phyloP scores from a whole-genome alignment of 495 filamentous ascomycete genomes.

The Tuber calosporum region DNA sequence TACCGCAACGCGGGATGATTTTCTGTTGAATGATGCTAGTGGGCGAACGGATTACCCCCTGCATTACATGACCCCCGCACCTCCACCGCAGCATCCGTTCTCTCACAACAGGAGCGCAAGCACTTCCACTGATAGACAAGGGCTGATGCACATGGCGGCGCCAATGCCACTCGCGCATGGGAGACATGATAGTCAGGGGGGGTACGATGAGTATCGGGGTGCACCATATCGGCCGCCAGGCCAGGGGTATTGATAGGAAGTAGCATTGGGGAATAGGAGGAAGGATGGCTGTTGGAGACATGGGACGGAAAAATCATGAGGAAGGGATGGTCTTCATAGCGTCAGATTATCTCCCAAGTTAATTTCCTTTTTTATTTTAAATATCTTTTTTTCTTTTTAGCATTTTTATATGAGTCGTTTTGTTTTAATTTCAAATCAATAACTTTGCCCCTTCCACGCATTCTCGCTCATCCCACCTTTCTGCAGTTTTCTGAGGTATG shows the following conservation, averaged over 20 bases:
- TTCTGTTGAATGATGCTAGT: constrained; percentile 29
- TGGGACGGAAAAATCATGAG: constrained; percentile 27
- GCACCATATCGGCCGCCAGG: neutral
- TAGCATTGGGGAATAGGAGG: constrained; percentile 10
- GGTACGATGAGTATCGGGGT: constrained; percentile 16
- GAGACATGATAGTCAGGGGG: constrained; percentile 10
- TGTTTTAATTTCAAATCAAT: constrained; percentile 5
- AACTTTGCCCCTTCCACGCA: neutral
- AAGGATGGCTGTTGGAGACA: constrained; percentile 14
- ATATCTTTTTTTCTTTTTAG: neutral
- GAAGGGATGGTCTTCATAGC: constrained; percentile 13
- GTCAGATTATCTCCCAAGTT: neutral
- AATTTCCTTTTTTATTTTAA: neutral
- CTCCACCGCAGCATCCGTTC: constrained; percentile 13
- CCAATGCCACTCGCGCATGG: constrained; percentile 25
- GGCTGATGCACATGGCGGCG: constrained; percentile 20
- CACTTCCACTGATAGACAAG: constrained; percentile 8
- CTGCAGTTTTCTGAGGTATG: neutral
- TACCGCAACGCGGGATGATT: constrained; percentile 31
- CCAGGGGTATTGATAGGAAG: constrained; percentile 16
- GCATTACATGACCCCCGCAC: constrained; percentile 33
- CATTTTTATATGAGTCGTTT: constrained; percentile 1
- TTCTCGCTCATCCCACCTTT: neutral
- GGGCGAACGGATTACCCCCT: constrained; percentile 29
- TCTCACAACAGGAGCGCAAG: constrained; percentile 17